Evolutionary conservation across 2,329 filamentous ascomycete species (phyloP).

Genomic region (Sarocladium brachiariae): DNA sequence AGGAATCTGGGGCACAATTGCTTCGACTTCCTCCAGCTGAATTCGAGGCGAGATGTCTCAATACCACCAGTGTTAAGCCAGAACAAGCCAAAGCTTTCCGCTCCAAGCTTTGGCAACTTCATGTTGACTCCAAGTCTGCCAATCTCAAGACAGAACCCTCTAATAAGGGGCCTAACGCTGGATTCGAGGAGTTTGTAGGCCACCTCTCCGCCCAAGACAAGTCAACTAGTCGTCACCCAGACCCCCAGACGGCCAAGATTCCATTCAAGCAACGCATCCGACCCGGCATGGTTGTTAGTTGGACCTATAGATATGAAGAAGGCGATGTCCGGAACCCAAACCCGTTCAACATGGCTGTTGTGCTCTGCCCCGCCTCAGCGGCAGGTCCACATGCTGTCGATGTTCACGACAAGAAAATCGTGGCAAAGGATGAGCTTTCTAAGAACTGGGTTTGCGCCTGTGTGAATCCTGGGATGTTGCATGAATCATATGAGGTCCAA

Average conservation of each 20-base stretch:
- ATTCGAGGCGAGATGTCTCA: constrained; percentile 33
- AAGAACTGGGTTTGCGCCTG: constrained; percentile 26
- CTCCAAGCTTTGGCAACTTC: constrained; percentile 34
- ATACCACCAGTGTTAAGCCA: constrained; percentile 25
- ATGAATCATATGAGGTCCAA: constrained; percentile 31
- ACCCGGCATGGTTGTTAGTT: constrained; percentile 35
- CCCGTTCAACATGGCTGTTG: constrained; percentile 22
- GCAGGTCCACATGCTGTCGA: constrained; percentile 17
- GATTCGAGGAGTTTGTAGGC: background rate
- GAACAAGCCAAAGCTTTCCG: constrained; percentile 36
- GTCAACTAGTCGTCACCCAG: constrained; percentile 23
- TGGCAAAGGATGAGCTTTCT: constrained; percentile 12
- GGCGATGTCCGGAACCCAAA: constrained; percentile 11
- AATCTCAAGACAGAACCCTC: background rate
- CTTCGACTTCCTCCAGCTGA: constrained; percentile 32
- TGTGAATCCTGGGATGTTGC: constrained; percentile 26
- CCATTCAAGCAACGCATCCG: constrained; percentile 34
- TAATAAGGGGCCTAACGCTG: background rate
- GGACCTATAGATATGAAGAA: constrained; percentile 13
- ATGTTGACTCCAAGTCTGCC: constrained; percentile 29
- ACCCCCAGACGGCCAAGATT: constrained; percentile 15
- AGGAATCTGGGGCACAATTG: constrained; percentile 34
- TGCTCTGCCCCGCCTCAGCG: constrained; percentile 22
- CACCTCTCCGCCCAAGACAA: background rate
- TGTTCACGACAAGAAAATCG: constrained; percentile 14